Evolutionary conservation across 306 rosid genomes (phyloP).

Genomic region (Castanea crenata): DNA sequence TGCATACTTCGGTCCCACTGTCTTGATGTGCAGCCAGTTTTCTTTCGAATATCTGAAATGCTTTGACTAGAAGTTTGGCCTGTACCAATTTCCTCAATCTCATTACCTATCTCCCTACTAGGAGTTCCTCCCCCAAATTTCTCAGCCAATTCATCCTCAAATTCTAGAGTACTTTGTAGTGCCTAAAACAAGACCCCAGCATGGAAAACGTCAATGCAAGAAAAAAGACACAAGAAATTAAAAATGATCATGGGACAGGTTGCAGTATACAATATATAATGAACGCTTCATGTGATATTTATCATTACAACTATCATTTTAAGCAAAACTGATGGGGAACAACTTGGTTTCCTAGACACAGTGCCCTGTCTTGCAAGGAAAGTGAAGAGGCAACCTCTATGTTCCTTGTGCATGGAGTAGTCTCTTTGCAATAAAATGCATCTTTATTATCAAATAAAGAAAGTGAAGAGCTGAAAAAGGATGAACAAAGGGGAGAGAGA

Average conservation of each 20-base stretch:
- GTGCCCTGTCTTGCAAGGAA: not conserved
- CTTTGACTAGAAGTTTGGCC: slow-evolving; percentile 54
- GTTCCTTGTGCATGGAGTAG: too few relatives aligned
- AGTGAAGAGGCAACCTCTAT: not conserved
- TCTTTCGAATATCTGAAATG: slow-evolving; percentile 85
- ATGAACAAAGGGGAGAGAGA: not conserved
- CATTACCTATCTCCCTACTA: slow-evolving; percentile 73
- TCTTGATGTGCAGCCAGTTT: slow-evolving; percentile 88
- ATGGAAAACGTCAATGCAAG: slow-evolving; percentile 19
- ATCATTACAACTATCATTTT: not conserved
- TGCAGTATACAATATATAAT: not conserved
- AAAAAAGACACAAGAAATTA: slow-evolving; percentile 18
- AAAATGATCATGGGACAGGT: slow-evolving; percentile 9
- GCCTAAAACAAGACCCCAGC: slow-evolving; percentile 50
- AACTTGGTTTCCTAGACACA: not conserved
- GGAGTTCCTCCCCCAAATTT: slow-evolving; percentile 93
- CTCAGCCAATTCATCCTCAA: slow-evolving; percentile 98
- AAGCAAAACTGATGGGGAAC: not conserved
- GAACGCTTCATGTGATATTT: not conserved
- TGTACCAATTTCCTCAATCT: slow-evolving; percentile 84
- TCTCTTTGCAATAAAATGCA: too few relatives aligned
- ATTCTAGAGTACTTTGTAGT: slow-evolving; percentile 90
- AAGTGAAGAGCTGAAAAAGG: not conserved
- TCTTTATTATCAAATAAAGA: too few relatives aligned
- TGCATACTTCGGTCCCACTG: slow-evolving; percentile 60